Percentiles rank a stretch among this genome's conserved stretches.
Conservation (phyloP, 345 rosid species). For the Eucalyptus dawsonii region DNA sequence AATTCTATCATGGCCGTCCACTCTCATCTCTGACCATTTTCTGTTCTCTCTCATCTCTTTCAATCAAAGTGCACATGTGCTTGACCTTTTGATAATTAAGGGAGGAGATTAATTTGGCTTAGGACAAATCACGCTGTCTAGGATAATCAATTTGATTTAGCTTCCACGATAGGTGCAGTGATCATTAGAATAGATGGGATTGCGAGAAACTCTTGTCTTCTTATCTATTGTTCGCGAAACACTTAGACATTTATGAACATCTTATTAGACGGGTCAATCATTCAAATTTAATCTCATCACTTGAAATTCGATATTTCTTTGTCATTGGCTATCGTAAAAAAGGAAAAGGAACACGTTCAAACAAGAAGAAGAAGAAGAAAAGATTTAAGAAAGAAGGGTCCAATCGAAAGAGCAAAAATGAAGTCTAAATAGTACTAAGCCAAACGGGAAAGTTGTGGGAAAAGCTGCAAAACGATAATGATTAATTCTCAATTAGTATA, state of each 20-base stretch:
- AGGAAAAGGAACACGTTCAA: background rate
- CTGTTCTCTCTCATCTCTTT: background rate
- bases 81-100: background rate
- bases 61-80: background rate
- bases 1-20: background rate
- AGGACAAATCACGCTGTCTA: accelerated
- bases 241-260: background rate
- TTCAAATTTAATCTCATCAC: background rate
- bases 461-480: background rate
- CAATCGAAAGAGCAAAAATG: background rate
- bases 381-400: background rate
- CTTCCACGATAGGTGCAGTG: accelerated
- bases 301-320: background rate
- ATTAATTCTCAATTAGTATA: background rate
- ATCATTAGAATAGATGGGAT: background rate
- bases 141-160: background rate
- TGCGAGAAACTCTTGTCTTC: background rate
- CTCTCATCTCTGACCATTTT: background rate
- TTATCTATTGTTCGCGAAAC: accelerated
- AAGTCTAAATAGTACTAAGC: background rate
- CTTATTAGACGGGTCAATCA: accelerated
- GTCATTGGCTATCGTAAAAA: no score
- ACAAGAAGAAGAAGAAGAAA: no score
- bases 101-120: background rate
- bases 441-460: background rate